Evolutionary conservation across 768 basidiomycete genomes (phyloP), one percentile per base, ranked within the genome.

Genomic region (Boletales sp.): DNA sequence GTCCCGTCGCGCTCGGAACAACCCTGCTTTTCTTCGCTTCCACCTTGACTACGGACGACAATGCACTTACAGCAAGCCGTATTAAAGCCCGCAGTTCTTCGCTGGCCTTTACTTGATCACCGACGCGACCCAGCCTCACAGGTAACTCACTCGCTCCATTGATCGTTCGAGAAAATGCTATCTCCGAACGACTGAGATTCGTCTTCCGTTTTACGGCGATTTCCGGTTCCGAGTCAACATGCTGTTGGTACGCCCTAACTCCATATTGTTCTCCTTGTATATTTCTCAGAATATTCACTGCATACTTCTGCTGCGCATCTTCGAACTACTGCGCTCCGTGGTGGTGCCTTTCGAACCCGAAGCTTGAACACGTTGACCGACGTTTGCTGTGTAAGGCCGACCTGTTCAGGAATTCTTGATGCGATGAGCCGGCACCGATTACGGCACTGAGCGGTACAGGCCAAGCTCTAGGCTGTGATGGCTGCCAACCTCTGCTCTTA

Each of bases 331-430:
- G 54, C 48, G 50, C 50, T 48, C 34, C 8, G 25, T 28, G 25
- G 25, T 28, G 25, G 42, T 21, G 31, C 39, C 53, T 41, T 36
- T 39, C 33, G 35, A 34, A 11, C 9, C 31, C 25, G 25, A 28
- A 17, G 33, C 28, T 38, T 41, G 21, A 36, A 30, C 32, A 8
- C 9, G 31, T 37, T 15, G 44, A 40, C 53, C 41, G 35, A 42
- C 18, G 41, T 17, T 51, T 48, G 60, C 61, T 52, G 52, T 63
- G 61, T 33, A 15, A n/a, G 36, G 6, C 40, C 30, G 25, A 38
- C 41, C 12, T 28, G 25, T 28, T 28, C 46, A 53, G 50, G 50
- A n/a, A 59, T 50, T 32, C 18, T 28, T 28, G 25, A 34, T 21
- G 34, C 31, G 38, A 34, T 13, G 34, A 11, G 32, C 21, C 19